phyloP scores from a whole-genome alignment of 2,329 filamentous ascomycete genomes.

The Colletotrichum trifolii region DNA sequence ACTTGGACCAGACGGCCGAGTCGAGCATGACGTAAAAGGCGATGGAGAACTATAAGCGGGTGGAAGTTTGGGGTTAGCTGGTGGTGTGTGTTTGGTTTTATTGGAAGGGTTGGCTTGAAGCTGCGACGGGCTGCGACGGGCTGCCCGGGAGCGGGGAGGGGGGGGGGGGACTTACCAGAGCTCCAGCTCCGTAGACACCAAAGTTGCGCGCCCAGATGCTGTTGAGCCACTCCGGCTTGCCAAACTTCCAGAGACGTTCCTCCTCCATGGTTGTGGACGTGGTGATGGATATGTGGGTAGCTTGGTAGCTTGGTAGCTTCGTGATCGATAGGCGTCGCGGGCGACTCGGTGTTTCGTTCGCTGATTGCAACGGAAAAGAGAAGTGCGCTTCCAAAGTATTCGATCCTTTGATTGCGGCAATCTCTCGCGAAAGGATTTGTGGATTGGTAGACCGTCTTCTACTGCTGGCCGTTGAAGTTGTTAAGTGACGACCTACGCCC shows the following conservation, averaged over 20 bases:
- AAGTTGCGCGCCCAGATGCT: constrained; percentile 71
- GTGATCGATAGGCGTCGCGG: constrained; percentile 24
- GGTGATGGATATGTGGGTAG: constrained; percentile 5
- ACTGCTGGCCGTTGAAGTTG: constrained; percentile 8
- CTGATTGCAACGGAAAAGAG: neutral
- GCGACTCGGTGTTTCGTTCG: constrained; percentile 14
- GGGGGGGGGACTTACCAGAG: constrained; percentile 61
- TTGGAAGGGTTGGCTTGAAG: neutral
- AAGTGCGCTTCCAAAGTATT: neutral
- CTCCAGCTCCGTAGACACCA: constrained; percentile 72
- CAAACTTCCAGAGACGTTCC: constrained; percentile 75
- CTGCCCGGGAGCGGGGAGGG: neutral
- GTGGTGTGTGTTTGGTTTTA: neutral
- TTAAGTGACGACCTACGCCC: constrained; percentile 15
- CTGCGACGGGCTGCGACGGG: constrained; percentile 8
- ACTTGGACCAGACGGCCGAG: constrained; percentile 74
- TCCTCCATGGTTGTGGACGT: constrained; percentile 62
- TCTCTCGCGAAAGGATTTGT: neutral
- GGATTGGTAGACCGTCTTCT: neutral
- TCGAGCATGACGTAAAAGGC: constrained; percentile 78
- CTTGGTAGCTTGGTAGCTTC: neutral
- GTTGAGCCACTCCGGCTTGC: constrained; percentile 74
- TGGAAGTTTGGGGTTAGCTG: constrained; percentile 16
- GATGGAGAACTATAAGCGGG: constrained; percentile 66
- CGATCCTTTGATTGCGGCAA: too few relatives aligned